Evolutionary conservation across 2,329 filamentous ascomycete genomes (phyloP).

Genomic region (Aspergillus novofumigatus): DNA sequence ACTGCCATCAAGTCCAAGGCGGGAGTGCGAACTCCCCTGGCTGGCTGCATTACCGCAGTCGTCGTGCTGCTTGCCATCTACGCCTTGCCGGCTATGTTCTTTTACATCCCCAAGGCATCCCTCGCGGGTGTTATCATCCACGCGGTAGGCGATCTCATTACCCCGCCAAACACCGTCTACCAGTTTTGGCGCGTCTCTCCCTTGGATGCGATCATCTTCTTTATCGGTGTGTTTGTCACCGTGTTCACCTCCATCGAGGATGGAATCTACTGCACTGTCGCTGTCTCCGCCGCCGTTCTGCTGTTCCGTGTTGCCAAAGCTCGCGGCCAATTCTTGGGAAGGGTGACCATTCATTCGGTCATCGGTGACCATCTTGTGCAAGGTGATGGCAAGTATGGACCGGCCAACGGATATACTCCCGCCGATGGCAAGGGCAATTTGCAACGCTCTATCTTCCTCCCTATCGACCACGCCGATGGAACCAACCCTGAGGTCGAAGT

Average conservation of each 20-base stretch:
- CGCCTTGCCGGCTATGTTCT: conserved; percentile 82
- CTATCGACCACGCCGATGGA: conserved; percentile 81
- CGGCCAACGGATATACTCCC: conserved; percentile 37
- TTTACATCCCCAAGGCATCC: conserved; percentile 79
- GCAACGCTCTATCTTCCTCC: conserved; percentile 77
- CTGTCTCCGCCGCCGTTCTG: conserved; percentile 70
- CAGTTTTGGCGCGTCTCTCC: conserved; percentile 95
- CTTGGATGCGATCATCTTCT: conserved; percentile 86
- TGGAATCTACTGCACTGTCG: conserved; percentile 85
- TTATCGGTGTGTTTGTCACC: conserved; percentile 84
- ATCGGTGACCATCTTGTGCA: conserved; percentile 70
- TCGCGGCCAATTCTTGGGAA: conserved; percentile 77
- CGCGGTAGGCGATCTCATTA: conserved; percentile 88
- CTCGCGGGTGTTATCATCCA: conserved; percentile 92
- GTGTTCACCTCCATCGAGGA: conserved; percentile 86
- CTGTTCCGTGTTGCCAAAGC: conserved; percentile 81
- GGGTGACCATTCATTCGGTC: conserved; percentile 78
- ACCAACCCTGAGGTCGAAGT: conserved; percentile 80
- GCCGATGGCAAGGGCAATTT: conserved; percentile 45
- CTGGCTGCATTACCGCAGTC: conserved; percentile 79
- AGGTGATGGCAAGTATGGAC: conserved; percentile 59
- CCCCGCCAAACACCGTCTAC: conserved; percentile 84
- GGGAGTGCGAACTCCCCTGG: conserved; percentile 85
- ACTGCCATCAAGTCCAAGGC: conserved; percentile 98
- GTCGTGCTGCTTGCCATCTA: conserved; percentile 90